These are phyloP conservation scores for Tolypocladium endophyticum DNA, from an alignment of 2,329 filamentous ascomycete species.

Conservation along the genomic window DNA sequence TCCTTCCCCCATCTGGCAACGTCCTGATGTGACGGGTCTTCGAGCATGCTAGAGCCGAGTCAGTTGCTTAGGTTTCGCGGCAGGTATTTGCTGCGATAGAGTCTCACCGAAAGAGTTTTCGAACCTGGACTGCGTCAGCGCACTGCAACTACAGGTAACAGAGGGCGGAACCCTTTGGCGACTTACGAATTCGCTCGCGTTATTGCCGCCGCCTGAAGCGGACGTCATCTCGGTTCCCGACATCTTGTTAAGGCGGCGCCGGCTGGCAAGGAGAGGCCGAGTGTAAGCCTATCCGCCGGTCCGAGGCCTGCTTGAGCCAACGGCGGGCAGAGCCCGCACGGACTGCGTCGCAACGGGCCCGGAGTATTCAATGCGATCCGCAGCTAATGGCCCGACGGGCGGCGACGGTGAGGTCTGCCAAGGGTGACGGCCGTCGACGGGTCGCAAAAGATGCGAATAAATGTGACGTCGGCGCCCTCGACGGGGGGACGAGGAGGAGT, in stretches of 20 bases:
- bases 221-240: constrained; percentile 21
- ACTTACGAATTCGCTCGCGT: constrained; percentile 93
- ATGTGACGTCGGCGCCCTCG: neutral
- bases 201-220: constrained; percentile 47
- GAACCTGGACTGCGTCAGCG: constrained; percentile 51
- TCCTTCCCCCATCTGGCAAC: constrained; percentile 94
- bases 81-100: neutral
- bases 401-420: neutral
- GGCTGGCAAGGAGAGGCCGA: neutral
- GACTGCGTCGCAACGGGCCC: neutral
- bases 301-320: neutral
- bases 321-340: neutral
- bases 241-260: constrained; percentile 11
- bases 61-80: neutral
- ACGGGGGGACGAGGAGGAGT: neutral
- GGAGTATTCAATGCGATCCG: neutral
- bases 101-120: constrained; percentile 92
- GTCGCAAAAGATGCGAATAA: neutral
- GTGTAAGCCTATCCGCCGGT: neutral
- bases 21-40: constrained; percentile 83
- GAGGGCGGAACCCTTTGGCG: neutral
- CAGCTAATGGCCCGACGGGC: neutral
- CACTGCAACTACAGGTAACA: neutral
- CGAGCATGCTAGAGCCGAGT: constrained; percentile 56
- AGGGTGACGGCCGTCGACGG: neutral